phyloP scores from a whole-genome alignment of 768 basidiomycete species.

The Tylopilus intermedius region DNA sequence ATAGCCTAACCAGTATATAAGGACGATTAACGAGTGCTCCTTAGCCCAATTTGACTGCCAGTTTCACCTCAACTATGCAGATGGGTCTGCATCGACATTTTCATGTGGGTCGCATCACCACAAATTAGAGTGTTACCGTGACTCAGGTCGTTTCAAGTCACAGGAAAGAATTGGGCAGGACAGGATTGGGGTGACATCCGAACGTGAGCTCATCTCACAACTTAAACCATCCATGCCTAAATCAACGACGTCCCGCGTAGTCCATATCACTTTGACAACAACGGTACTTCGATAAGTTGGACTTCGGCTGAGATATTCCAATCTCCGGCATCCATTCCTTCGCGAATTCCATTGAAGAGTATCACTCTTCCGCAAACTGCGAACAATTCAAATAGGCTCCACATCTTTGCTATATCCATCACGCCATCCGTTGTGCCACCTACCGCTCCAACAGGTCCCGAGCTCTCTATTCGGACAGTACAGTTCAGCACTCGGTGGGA shows the following conservation, averaged over 20 bases:
- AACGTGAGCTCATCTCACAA: conserved; percentile 29
- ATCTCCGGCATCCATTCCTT: conserved; percentile 40
- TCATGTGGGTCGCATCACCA: conserved; percentile 26
- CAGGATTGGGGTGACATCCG: conserved; percentile 40
- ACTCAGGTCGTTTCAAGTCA: conserved; percentile 28
- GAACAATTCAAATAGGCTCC: conserved; percentile 33
- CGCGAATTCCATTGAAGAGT: conserved; percentile 35
- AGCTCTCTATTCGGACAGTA: conserved; percentile 39
- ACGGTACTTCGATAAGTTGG: conserved; percentile 33
- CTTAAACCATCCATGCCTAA: background rate
- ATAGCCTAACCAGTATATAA: too few relatives aligned
- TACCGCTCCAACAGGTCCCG: conserved; percentile 16
- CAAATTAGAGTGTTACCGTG: too few relatives aligned
- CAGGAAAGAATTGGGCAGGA: conserved; percentile 37
- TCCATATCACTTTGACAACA: conserved; percentile 39
- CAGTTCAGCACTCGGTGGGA: conserved; percentile 48
- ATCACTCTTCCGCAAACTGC: conserved; percentile 39
- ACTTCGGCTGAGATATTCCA: conserved; percentile 43
- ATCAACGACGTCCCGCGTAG: too few relatives aligned
- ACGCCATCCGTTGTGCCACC: conserved; percentile 32
- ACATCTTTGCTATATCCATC: conserved; percentile 43
- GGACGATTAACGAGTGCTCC: too few relatives aligned
- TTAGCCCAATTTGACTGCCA: conserved; percentile 10
- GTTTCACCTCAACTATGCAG: conserved; percentile 36
- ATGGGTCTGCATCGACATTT: conserved; percentile 32